Evolutionary conservation across 2,329 filamentous ascomycete genomes (phyloP).

Genomic region (Dactylellina leptospora): DNA sequence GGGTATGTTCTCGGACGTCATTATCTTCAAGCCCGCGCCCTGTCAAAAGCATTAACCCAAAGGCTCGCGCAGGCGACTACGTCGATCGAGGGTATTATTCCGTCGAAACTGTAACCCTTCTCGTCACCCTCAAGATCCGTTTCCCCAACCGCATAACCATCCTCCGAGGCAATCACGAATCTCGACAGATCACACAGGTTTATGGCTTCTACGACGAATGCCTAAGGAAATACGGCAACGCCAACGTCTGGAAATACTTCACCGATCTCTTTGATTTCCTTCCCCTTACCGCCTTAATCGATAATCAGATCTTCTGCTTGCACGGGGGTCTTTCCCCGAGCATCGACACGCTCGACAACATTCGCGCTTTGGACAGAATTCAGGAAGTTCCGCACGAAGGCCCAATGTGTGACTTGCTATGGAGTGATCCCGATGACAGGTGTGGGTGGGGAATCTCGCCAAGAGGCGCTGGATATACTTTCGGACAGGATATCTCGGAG

Average conservation of each 20-base stretch:
- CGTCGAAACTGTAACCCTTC: constrained; percentile 94
- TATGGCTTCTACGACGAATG: constrained; percentile 99
- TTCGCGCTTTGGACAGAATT: constrained; percentile 91
- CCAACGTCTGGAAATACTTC: constrained; percentile 99
- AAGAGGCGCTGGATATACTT: constrained; percentile 92
- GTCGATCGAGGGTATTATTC: constrained; percentile 99
- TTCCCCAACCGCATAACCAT: constrained; percentile 98
- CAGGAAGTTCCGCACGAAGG: constrained; percentile 99
- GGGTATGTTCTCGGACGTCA: constrained; percentile 71
- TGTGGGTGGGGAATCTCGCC: constrained; percentile 97
- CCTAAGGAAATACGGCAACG: constrained; percentile 97
- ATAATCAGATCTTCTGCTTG: constrained; percentile 99
- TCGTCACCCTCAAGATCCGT: constrained; percentile 96
- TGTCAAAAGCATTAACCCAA: constrained; percentile 6
- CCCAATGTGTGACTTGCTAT: constrained; percentile 96
- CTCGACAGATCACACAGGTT: constrained; percentile 97
- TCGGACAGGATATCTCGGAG: constrained; percentile 96
- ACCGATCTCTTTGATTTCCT: constrained; percentile 99
- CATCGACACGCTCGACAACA: constrained; percentile 95
- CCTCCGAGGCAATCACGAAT: constrained; percentile 98
- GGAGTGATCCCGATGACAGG: constrained; percentile 97
- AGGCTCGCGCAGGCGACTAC: constrained; percentile 77
- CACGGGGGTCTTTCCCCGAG: constrained; percentile 96
- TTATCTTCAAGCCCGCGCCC: constrained; percentile 7
- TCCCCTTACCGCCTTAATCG: constrained; percentile 93